Conservation (phyloP, 371 early-diverging fungal species). For the Zychaea mexicana region DNA sequence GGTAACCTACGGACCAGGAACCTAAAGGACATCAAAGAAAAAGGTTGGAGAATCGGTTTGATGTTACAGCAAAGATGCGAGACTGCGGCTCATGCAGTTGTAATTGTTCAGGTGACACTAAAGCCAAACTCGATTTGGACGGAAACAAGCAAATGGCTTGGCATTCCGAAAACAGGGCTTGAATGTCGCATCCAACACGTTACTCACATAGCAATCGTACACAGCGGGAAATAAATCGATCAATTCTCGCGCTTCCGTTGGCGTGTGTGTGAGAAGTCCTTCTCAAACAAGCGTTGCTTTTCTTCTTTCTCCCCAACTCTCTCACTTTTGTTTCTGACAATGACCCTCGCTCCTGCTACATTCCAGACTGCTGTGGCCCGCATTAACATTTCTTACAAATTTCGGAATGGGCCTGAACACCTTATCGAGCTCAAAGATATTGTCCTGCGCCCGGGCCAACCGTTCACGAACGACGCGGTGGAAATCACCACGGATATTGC, state of each 20-base stretch:
- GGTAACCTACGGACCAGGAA: no score
- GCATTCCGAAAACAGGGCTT: not conserved
- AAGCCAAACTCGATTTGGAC: not conserved
- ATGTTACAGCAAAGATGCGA: no score
- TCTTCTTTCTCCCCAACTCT: not conserved
- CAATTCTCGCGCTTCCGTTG: not conserved
- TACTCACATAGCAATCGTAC: no score
- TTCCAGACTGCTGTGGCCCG: constrained; percentile 3
- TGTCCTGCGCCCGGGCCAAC: constrained; percentile 17
- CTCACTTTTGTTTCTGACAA: not conserved
- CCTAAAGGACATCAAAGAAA: no score
- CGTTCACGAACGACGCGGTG: constrained; percentile 19
- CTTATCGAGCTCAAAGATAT: constrained; percentile 14
- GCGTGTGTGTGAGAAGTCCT: no score
- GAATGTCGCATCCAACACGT: no score
- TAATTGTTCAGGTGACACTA: not conserved
- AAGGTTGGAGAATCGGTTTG: no score
- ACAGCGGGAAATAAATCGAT: not conserved
- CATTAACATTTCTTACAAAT: constrained; percentile 26
- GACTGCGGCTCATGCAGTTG: no score
- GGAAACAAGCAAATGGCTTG: not conserved
- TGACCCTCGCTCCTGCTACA: constrained; percentile 5
- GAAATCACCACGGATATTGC: constrained; percentile 3
- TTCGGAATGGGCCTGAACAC: constrained; percentile 12
- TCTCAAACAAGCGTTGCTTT: not conserved